Evolutionary conservation across 2,329 filamentous ascomycete genomes (phyloP), one percentile per base, ranked within the genome.

Genomic region (Penicillium polonicum): DNA sequence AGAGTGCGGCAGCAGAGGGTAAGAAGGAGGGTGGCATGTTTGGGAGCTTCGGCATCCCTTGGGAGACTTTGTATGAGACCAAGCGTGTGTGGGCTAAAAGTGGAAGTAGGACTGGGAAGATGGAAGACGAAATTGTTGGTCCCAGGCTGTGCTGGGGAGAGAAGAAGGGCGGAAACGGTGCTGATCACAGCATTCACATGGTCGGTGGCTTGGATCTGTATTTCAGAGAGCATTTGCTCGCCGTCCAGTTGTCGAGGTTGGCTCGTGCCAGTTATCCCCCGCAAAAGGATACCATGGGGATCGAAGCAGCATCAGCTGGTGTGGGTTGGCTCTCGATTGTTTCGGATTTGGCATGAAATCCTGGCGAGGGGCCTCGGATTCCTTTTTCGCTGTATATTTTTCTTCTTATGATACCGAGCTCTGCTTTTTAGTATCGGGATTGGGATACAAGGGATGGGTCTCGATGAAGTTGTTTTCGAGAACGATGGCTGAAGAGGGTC

Each of bases 401-500:
- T 9, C 12, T 27, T 17, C 19, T 41, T 19, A 27, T 29, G 4
- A 50, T 50, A 36, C 10, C 10, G n/a, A 29, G 17, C 15, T 27
- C 7, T 27, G 5, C 17, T 19, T 38, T 25, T 38, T 19, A 25
- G 15, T 0, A 76, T 59, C 7, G 19, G 58, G 57, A 13, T 23
- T 89, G 0, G 86, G 86, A 0, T 91, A 84, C 63, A 76, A 84
- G 53, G 88, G 88, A 2, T 90, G 86, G 84, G 79, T 90, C 46
- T 89, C 86, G 66, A 82, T 89, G 63, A 88, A 91, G 76, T 74
- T 91, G 17, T 91, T 91, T 69, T 84, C 85, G 65, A 74, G 82
- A 35, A 79, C 79, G 27, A 83, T 88, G 78, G 75, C 79, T 2
- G 81, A 86, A 57, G 68, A 74, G 10, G 80, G 80, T 10, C 74